These are phyloP conservation scores for Backusella tarrabulga DNA, from an alignment of 192 early-diverging fungal species.

Conservation along the genomic window DNA sequence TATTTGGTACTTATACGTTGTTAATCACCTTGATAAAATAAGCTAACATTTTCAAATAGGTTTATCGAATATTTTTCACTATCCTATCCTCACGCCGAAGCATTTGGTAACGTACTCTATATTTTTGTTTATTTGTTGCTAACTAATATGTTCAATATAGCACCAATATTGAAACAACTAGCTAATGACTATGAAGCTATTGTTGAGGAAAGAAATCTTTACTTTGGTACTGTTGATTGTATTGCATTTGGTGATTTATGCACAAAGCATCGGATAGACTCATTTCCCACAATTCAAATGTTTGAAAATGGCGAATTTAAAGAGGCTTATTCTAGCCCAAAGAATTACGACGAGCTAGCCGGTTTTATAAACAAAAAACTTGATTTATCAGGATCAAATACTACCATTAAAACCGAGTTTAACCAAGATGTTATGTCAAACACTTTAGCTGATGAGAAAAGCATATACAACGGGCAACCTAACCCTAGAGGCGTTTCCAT, in stretches of 20 bases:
- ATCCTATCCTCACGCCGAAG: not conserved
- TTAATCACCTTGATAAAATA: not conserved
- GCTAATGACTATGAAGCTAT: not conserved
- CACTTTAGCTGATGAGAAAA: not conserved
- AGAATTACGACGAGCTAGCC: not conserved
- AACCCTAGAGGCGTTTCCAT: not conserved
- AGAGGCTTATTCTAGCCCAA: not conserved
- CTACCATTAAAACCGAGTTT: not conserved
- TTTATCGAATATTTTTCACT: not conserved
- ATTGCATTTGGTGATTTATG: not conserved
- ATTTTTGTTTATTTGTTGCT: not conserved
- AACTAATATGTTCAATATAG: not conserved
- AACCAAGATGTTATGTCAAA: not conserved
- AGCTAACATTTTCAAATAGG: not conserved
- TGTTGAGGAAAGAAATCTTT: not conserved
- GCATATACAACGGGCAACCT: not conserved
- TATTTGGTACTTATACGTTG: not conserved
- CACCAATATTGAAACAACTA: not conserved
- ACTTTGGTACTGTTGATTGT: slow-evolving; percentile 3
- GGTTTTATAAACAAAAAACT: not conserved
- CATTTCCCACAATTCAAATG: not conserved
- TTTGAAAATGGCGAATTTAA: not conserved
- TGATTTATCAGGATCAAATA: not conserved
- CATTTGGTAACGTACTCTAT: not conserved
- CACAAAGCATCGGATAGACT: not conserved